phyloP scores from a whole-genome alignment of 2,329 filamentous ascomycete species.

The Colletotrichum trifolii region DNA sequence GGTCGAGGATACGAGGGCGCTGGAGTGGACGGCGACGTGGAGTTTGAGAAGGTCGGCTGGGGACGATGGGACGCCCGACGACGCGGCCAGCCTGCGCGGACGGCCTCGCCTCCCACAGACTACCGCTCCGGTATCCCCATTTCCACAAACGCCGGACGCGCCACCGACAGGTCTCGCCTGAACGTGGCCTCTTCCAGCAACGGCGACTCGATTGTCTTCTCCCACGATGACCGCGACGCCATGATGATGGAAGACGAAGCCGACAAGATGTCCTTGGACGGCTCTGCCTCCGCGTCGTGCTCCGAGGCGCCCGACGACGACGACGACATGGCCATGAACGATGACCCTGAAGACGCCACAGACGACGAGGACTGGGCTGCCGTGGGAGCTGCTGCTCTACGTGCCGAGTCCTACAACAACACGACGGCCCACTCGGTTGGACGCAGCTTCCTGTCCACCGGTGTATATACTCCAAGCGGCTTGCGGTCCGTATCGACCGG shows the following conservation, averaged over 20 bases:
- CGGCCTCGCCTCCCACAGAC: slow-evolving; percentile 54
- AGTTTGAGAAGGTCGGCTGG: slow-evolving; percentile 97
- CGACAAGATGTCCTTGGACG: slow-evolving; percentile 92
- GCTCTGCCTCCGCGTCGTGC: slow-evolving; percentile 77
- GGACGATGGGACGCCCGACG: slow-evolving; percentile 91
- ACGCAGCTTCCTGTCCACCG: slow-evolving; percentile 53
- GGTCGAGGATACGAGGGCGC: slow-evolving; percentile 74
- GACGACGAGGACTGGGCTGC: slow-evolving; percentile 97
- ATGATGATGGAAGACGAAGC: slow-evolving; percentile 85
- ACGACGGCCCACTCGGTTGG: slow-evolving; percentile 63
- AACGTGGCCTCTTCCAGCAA: slow-evolving; percentile 69
- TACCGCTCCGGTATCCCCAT: slow-evolving; percentile 69
- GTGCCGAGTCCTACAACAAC: slow-evolving; percentile 72
- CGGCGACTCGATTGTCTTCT: slow-evolving; percentile 80
- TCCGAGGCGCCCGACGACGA: slow-evolving; percentile 79
- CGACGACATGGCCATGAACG: slow-evolving; percentile 71
- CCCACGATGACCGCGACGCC: slow-evolving; percentile 74
- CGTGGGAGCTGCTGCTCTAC: slow-evolving; percentile 86
- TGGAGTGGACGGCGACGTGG: slow-evolving; percentile 75
- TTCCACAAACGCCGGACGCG: slow-evolving; percentile 55
- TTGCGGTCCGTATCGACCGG: slow-evolving; percentile 64
- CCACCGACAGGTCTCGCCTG: slow-evolving; percentile 59
- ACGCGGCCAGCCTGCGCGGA: slow-evolving; percentile 69
- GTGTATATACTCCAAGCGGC: slow-evolving; percentile 59
- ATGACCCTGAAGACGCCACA: slow-evolving; percentile 86